Evolutionary conservation across 306 rosid species (phyloP), one percentile per base, ranked within the genome.

Genomic region (Begonia masoniana): DNA sequence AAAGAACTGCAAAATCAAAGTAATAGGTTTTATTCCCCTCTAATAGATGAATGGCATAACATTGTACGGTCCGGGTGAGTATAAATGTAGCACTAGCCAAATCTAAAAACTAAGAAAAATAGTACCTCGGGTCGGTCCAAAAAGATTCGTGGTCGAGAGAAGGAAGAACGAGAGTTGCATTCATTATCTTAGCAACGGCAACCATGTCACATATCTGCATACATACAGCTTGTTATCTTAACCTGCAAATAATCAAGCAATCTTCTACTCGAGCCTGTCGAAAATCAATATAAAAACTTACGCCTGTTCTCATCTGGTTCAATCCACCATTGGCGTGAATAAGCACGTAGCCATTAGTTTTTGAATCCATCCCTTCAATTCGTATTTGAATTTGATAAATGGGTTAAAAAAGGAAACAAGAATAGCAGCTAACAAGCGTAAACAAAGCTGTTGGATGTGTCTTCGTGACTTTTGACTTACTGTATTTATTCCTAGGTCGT

Each of bases 231-330:
- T 41, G n/a, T 15, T 14, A 51, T 19, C 55, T 82, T 59, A 82
- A 74, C 61, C 10, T 26, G 46, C 24, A 62, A 77, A 58, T 31
- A 19, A 14, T 13, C 58, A 53, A 43, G 13, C 13, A 14, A 36
- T 61, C 2, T 23, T 24, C 21, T 5, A 31, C 39, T 31, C 9
- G 39, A 31, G 39, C 9, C 39, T 31, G 39, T 5, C 9, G 9
- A 31, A 31, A 31, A 31, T 21, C 3, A 21, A 21, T 17, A 17
- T 0, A 51, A 35, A 15, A 42, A 51, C 78, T 68, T 73, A 92
- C 99, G 70, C 99, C 99, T 16, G 96, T 81, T 83, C 99, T 87
- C 99, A 92, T 92, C 71, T 92, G 99, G 74, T 92, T 92, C 81
- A 92, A 70, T 64, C 99, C 99, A 55, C 99, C 99, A 52, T 92